A percentile compares a stretch with the other conserved stretches of the same genome.
Evolutionary conservation across 192 early-diverging fungal genomes (phyloP).

Genomic region (Coemansia javaensis): DNA sequence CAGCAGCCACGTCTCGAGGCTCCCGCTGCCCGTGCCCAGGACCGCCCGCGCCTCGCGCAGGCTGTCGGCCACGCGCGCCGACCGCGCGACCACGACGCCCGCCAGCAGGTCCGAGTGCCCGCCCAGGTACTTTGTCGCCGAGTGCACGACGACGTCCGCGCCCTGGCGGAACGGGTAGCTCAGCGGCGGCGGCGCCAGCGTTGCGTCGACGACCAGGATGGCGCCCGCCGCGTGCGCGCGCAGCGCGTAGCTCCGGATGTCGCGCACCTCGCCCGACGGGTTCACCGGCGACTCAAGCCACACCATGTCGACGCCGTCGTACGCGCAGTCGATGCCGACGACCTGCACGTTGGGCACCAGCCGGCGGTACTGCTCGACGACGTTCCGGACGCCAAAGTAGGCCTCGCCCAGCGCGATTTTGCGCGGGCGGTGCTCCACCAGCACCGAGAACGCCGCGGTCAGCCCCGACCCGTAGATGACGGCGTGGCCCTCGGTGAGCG

Average conservation of each 20-base stretch:
- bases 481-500: slow-evolving; percentile 54
- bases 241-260: slow-evolving; percentile 37
- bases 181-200: slow-evolving; percentile 69
- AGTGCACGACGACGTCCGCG: slow-evolving; percentile 66
- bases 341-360: slow-evolving; percentile 19
- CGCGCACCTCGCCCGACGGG: slow-evolving; percentile 56
- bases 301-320: slow-evolving; percentile 52
- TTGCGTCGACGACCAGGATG: slow-evolving; percentile 58
- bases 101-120: slow-evolving; percentile 69
- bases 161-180: slow-evolving; percentile 58
- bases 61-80: slow-evolving; percentile 23
- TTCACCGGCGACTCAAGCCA: slow-evolving; percentile 62
- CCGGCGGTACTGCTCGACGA: slow-evolving; percentile 24
- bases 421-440: slow-evolving; percentile 52
- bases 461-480: slow-evolving; percentile 60
- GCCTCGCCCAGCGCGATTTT: slow-evolving; percentile 29
- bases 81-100: slow-evolving; percentile 56
- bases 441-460: slow-evolving; percentile 53
- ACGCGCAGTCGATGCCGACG: slow-evolving; percentile 28
- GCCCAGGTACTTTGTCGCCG: slow-evolving; percentile 66
- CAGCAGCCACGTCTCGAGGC: slow-evolving; percentile 63
- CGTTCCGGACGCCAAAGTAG: slow-evolving; percentile 30
- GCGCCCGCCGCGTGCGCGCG: slow-evolving; percentile 51
- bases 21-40: slow-evolving; percentile 58
- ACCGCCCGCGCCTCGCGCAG: slow-evolving; percentile 49